Percentiles rank a stretch among this genome's conserved stretches.
Conservation (phyloP, 805 yeast genomes). For the Saccharomycopsis sp. region DNA sequence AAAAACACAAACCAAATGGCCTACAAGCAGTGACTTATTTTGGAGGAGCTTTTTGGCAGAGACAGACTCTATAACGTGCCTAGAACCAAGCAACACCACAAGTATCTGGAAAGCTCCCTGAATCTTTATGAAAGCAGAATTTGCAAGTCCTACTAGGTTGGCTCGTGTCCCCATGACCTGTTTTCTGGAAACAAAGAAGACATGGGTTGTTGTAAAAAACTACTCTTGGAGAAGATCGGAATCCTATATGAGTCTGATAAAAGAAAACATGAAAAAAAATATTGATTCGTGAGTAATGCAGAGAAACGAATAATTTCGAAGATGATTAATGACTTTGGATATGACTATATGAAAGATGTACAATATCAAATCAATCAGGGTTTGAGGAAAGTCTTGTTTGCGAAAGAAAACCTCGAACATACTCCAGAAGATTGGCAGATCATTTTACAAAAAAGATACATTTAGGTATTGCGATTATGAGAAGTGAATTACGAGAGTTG, state of each 20-base stretch:
- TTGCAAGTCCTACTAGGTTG: constrained; percentile 77
- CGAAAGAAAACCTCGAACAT: constrained; percentile 54
- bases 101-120: no score
- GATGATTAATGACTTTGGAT: constrained; percentile 35
- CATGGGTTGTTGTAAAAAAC: constrained; percentile 66
- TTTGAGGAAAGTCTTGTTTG: constrained; percentile 51
- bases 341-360: constrained; percentile 35
- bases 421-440: constrained; percentile 76
- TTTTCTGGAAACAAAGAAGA: constrained; percentile 76
- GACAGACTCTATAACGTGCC: constrained; percentile 3
- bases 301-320: constrained; percentile 19
- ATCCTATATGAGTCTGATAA: constrained; percentile 49
- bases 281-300: neutral
- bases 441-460: constrained; percentile 86
- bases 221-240: constrained; percentile 67
- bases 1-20: no score
- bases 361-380: constrained; percentile 40
- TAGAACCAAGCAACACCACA: no score
- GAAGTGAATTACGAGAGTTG: constrained; percentile 40
- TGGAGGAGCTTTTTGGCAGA: constrained; percentile 18
- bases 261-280: constrained; percentile 25
- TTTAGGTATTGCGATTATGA: constrained; percentile 68
- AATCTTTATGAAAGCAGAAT: constrained; percentile 38
- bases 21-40: constrained; percentile 14
- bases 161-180: constrained; percentile 76